These are phyloP conservation scores for Calocera cornea DNA, from an alignment of 768 basidiomycete species.

Conservation along the genomic window DNA sequence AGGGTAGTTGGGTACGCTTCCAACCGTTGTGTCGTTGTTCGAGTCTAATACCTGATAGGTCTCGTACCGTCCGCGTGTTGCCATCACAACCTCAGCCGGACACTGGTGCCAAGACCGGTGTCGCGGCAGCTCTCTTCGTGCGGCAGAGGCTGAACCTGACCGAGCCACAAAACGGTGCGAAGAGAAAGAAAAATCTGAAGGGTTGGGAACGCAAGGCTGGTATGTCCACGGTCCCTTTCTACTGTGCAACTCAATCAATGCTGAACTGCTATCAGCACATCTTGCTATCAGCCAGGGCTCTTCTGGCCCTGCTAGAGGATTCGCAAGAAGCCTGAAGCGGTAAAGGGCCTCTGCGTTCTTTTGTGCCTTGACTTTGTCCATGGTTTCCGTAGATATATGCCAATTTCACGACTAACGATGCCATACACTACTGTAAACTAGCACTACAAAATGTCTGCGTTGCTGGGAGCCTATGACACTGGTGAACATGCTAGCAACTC, in stretches of 20 bases:
- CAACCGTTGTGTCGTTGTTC: too few species aligned
- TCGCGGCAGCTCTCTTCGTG: not conserved
- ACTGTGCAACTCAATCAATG: not conserved
- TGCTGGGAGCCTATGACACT: too few species aligned
- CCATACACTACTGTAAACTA: too few species aligned
- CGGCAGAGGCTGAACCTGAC: not conserved
- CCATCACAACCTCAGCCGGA: not conserved
- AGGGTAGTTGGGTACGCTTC: not conserved
- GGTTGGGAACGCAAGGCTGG: not conserved
- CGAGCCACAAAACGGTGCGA: not conserved
- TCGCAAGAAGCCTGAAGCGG: not conserved
- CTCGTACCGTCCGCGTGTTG: not conserved
- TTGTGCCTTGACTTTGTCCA: not conserved
- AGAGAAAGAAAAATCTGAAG: not conserved
- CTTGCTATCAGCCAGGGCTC: not conserved
- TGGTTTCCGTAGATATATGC: not conserved
- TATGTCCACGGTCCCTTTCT: not conserved
- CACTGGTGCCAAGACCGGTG: not conserved
- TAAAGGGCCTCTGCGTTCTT: not conserved
- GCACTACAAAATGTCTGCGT: too few species aligned
- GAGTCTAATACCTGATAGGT: not conserved
- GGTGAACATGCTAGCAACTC: too few species aligned
- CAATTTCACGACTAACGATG: too few species aligned
- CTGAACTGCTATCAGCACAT: not conserved
- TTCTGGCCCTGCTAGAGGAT: not conserved